A percentile compares a stretch with the other conserved stretches of the same genome.
phyloP scores from a whole-genome alignment of 805 yeast genomes.

The Candida tibetensis region DNA sequence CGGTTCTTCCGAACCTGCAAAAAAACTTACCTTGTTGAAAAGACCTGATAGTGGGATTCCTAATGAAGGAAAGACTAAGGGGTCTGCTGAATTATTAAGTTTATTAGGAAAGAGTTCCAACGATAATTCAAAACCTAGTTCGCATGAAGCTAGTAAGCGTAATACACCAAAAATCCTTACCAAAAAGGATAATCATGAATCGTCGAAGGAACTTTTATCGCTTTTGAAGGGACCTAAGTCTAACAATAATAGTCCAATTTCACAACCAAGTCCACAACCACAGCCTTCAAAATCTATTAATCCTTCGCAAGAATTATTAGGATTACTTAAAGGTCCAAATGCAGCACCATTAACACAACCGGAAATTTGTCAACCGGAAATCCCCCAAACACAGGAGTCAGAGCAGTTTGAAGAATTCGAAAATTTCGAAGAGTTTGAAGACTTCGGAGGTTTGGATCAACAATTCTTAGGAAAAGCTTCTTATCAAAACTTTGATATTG shows the following conservation, averaged over 20 bases:
- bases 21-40: slow-evolving; percentile 29
- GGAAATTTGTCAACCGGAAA: too few species aligned
- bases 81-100: slow-evolving; percentile 14
- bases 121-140: not conserved
- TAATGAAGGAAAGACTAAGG: not conserved
- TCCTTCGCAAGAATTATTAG: slow-evolving; percentile 13
- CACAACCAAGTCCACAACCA: not conserved
- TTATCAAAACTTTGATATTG: slow-evolving; percentile 28
- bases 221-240: slow-evolving; percentile 7
- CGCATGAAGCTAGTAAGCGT: not conserved
- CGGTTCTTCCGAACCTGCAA: slow-evolving; percentile 15
- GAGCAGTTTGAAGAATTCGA: slow-evolving; percentile 32
- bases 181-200: not conserved
- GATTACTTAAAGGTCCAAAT: slow-evolving; percentile 9
- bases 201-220: slow-evolving; percentile 5
- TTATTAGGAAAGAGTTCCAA: slow-evolving; percentile 7
- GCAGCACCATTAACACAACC: too few species aligned
- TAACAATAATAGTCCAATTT: not conserved
- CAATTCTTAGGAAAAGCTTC: slow-evolving; percentile 9
- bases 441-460: slow-evolving; percentile 13
- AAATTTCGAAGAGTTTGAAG: slow-evolving; percentile 33
- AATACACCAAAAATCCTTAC: not conserved
- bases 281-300: not conserved
- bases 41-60: slow-evolving; percentile 11
- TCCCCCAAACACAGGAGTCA: slow-evolving; percentile 9